These are phyloP conservation scores for Penicillium sp. DNA, from an alignment of 2,329 filamentous ascomycete species.

Conservation along the genomic window DNA sequence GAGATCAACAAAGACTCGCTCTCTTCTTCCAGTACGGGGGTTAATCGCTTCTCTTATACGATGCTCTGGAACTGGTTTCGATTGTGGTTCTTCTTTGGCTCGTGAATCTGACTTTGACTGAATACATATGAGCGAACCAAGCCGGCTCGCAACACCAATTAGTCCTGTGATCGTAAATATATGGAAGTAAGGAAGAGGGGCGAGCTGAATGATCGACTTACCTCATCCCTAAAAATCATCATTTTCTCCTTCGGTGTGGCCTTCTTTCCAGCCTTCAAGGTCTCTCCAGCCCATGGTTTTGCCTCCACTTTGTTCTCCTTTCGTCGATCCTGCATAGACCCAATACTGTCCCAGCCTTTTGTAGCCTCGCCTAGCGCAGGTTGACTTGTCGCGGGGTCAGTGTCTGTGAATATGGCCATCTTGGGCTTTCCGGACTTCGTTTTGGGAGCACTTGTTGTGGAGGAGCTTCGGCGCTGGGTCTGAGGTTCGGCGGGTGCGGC, in stretches of 20 bases:
- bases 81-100: conserved; percentile 41
- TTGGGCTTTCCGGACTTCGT: conserved; percentile 77
- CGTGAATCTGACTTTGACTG: conserved; percentile 50
- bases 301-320: conserved; percentile 91
- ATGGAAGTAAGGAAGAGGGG: conserved; percentile 53
- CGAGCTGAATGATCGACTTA: conserved; percentile 63
- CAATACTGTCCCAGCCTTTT: conserved; percentile 91
- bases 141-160: conserved; percentile 66
- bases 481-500: conserved; percentile 68
- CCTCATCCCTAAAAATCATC: conserved; percentile 92
- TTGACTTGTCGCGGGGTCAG: conserved; percentile 63
- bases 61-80: conserved; percentile 69
- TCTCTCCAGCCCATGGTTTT: conserved; percentile 91
- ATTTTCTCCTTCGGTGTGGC: conserved; percentile 79
- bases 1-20: conserved; percentile 86
- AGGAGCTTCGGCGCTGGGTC: conserved; percentile 59
- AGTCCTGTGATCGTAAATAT: conserved; percentile 97
- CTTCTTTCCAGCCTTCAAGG: conserved; percentile 83
- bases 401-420: conserved; percentile 88
- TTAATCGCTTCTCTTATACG: conserved; percentile 83
- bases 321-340: conserved; percentile 81
- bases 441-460: conserved; percentile 52
- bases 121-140: conserved; percentile 57
- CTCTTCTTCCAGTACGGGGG: conserved; percentile 78
- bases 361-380: conserved; percentile 59